These are phyloP conservation scores for Moesziomyces sp. DNA, from an alignment of 1,284 basidiomycete species.

Conservation along the genomic window DNA sequence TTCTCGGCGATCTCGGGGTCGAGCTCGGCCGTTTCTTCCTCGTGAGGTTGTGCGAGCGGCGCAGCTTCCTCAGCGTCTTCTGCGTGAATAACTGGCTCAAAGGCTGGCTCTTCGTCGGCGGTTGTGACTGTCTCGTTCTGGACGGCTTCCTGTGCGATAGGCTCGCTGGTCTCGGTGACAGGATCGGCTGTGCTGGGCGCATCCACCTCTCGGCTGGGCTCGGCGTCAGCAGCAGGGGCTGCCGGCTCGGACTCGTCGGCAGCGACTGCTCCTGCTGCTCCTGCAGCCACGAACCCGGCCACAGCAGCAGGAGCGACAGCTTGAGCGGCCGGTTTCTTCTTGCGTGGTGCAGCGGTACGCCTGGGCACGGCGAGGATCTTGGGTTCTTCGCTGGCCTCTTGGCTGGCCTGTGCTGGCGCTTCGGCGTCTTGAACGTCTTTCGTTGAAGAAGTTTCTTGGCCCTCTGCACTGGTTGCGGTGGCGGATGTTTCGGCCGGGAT, in stretches of 20 bases:
- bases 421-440: slow-evolving; percentile 1
- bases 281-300: slow-evolving; percentile 6
- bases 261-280: slow-evolving; percentile 3
- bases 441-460: slow-evolving; percentile 3
- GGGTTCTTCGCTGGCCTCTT: slow-evolving; percentile 23
- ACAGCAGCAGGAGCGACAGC: slow-evolving; percentile 13
- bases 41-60: neutral
- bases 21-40: slow-evolving; percentile 19
- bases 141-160: neutral
- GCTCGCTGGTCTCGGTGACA: neutral
- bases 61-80: neutral
- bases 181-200: neutral
- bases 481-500: slow-evolving; percentile 16
- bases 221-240: slow-evolving; percentile 1
- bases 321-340: slow-evolving; percentile 38
- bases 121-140: neutral
- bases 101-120: neutral
- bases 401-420: slow-evolving; percentile 9
- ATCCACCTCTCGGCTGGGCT: neutral
- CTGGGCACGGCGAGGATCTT: slow-evolving; percentile 57
- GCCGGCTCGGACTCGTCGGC: slow-evolving; percentile 9
- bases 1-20: slow-evolving; percentile 49
- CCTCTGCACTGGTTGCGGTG: neutral
- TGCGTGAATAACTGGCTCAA: slow-evolving; percentile 1
- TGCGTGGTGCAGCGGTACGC: slow-evolving; percentile 54